Base-by-base conservation (phyloP, 179 eudicot species). In the Corrigiola litoralis region DNA sequence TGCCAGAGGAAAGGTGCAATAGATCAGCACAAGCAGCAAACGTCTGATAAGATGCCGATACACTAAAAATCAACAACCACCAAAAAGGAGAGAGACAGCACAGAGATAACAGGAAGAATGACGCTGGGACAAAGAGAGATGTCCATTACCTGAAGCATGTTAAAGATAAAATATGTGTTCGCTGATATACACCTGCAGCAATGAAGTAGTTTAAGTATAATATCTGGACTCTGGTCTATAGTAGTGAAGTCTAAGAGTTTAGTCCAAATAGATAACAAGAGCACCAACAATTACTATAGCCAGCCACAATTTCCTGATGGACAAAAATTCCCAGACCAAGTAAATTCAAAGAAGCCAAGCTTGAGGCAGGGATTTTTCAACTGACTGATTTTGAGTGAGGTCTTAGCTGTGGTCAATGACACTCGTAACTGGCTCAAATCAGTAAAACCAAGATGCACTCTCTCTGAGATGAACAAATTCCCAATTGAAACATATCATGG, bases 131-230 rank as follows among this genome's bases (percentile, higher is more conserved):
- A 48, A 56, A 46, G 4, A 38, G 41, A 58, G 61, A 34, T 20
- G 27, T n/a, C 23, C 40, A 78, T 79, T 72, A 94, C 99, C 94
- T 90, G 84, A 75, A 94, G 96, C 99, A 94, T 94, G 69, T 78
- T 87, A 71, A 86, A 82, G 71, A 94, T 81, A 72, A 94, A 94
- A 78, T 65, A 75, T 13, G 96, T 75, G 85, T 94, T 94, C 61
- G 72, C 69, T 47, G 97, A 76, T 59, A 94, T 79, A 78, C 97
- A 94, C 89, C 99, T 94, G 95, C 84, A 84, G 70, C 41, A 54
- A 73, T 14, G 37, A 17, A 47, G 33, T 16, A 29, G 45, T 28
- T 44, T 16, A 27, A n/a, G 59, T 37, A 41, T 51, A 21, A 57
- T 59, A 41, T 59, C 10, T 20, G 17, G 29, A 20, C 18, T 40